These are phyloP conservation scores for Neonectria faginata DNA, from an alignment of 2,329 filamentous ascomycete species.

Conservation along the genomic window DNA sequence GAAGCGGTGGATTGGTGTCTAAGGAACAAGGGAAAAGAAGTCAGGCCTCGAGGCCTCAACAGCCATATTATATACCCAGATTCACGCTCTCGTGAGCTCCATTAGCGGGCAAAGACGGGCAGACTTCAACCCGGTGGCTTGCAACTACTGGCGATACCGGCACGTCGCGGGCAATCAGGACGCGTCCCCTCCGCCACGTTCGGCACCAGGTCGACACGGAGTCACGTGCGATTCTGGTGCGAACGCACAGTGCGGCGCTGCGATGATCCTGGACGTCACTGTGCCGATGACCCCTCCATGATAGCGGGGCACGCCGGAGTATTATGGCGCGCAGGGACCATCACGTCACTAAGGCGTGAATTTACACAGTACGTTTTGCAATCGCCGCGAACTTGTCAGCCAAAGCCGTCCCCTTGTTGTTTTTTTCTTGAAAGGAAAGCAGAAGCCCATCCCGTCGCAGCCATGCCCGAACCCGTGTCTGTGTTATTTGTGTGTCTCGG, in stretches of 20 bases:
- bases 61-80: conserved; percentile 38
- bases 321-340: conserved; percentile 38
- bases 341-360: conserved; percentile 43
- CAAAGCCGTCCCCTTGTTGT: conserved; percentile 12
- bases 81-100: conserved; percentile 13
- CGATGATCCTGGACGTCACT: conserved; percentile 4
- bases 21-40: conserved; percentile 12
- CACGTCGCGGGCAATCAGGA: conserved; percentile 36
- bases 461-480: conserved; percentile 64
- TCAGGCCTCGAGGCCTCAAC: conserved; percentile 10
- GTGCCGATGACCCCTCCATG: conserved; percentile 38
- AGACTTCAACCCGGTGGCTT: conserved; percentile 41
- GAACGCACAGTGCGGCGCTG: conserved; percentile 26
- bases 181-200: conserved; percentile 35
- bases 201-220: conserved; percentile 36
- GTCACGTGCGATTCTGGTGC: conserved; percentile 32
- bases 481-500: conserved; percentile 96
- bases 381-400: conserved; percentile 25
- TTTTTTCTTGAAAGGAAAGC: conserved; percentile 4
- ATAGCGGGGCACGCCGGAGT: conserved; percentile 44
- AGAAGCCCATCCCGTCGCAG: conserved; percentile 21
- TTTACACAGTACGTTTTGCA: conserved; percentile 37
- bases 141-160: conserved; percentile 28
- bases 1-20: conserved; percentile 2
- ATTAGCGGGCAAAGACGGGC: conserved; percentile 25